A percentile compares a stretch with the other conserved stretches of the same genome.
These are phyloP conservation scores for Tricholoma bakamatsutake DNA, from an alignment of 768 basidiomycete species.

Conservation along the genomic window DNA sequence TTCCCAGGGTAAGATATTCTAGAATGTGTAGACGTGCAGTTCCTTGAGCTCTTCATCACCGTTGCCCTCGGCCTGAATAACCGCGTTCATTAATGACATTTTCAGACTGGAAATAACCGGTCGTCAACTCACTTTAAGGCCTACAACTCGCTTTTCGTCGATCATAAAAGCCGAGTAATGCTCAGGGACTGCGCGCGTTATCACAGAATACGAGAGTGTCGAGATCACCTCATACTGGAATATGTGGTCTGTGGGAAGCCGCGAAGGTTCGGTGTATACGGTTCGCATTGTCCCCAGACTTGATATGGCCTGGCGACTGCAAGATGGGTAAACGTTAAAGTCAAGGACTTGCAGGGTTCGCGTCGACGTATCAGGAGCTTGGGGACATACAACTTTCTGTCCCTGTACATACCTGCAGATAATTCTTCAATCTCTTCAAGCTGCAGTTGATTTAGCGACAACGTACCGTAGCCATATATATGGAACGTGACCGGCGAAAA, in stretches of 20 bases:
- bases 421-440: not conserved
- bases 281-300: not conserved
- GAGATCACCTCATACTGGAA: conserved; percentile 10
- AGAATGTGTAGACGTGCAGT: conserved; percentile 12
- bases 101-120: not conserved
- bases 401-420: conserved; percentile 17
- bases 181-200: conserved; percentile 2
- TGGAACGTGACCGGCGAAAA: not conserved
- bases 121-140: conserved; percentile 11
- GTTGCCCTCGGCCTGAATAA: conserved; percentile 5
- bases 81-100: not conserved
- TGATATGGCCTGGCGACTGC: not conserved
- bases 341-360: conserved; percentile 10
- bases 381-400: conserved; percentile 11
- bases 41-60: conserved; percentile 11
- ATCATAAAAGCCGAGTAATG: conserved; percentile 17
- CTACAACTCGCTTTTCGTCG: conserved; percentile 18
- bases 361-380: not conserved
- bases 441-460: not conserved
- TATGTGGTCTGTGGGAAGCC: conserved; percentile 3
- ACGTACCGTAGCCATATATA: conserved; percentile 14
- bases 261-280: not conserved
- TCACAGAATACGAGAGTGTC: conserved; percentile 9
- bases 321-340: conserved; percentile 8
- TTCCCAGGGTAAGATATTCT: not conserved